Conservation (phyloP, 2,329 filamentous ascomycete species). For the Juglanconis juglandina region DNA sequence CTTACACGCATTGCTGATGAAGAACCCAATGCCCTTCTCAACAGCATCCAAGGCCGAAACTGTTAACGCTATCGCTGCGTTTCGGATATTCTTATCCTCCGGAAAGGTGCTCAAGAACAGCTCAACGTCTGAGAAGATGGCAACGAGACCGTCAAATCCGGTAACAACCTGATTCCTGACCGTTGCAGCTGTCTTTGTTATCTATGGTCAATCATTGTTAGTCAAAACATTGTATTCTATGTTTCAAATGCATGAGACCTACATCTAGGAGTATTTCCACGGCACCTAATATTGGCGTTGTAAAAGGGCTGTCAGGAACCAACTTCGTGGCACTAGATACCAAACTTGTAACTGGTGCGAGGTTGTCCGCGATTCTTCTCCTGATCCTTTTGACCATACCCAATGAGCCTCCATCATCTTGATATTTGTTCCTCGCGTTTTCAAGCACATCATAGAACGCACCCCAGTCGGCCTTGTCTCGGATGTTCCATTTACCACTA, state of each 20-base stretch:
- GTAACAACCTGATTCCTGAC: constrained; percentile 1
- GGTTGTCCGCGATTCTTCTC: constrained; percentile 9
- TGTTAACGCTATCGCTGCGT: constrained; percentile 2
- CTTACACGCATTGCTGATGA: constrained; percentile 7
- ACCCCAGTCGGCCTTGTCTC: background rate
- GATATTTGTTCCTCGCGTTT: background rate
- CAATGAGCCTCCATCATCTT: background rate
- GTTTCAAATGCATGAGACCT: background rate
- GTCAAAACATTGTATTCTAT: too few species aligned
- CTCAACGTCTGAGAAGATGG: constrained; percentile 14
- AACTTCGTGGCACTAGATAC: background rate
- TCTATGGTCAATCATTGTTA: background rate
- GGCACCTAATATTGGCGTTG: constrained; percentile 9
- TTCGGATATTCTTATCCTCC: background rate
- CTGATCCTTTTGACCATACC: background rate
- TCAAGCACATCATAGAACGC: constrained; percentile 3
- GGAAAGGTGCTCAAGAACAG: constrained; percentile 9
- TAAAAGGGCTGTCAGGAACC: background rate
- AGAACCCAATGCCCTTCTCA: constrained; percentile 1
- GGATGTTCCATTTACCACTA: background rate
- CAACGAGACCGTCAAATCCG: constrained; percentile 5
- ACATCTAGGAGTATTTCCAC: constrained; percentile 12
- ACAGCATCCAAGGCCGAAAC: constrained; percentile 5
- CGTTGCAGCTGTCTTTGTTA: background rate
- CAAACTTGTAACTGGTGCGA: background rate